Evolutionary conservation across 495 filamentous ascomycete species (phyloP).

Genomic region (Aspergillus hancockii): DNA sequence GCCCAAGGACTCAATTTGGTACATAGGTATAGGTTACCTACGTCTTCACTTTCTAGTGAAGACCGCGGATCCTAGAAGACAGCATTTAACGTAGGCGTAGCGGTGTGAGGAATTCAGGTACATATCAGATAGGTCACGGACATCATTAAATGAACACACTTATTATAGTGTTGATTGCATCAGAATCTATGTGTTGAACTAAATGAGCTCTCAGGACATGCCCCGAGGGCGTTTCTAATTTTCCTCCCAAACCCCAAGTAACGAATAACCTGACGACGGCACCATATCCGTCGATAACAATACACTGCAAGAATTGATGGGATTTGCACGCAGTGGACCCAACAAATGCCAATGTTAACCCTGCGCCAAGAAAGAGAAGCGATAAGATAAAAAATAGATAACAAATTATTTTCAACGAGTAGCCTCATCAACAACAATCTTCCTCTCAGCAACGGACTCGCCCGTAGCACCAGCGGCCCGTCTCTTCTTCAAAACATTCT

Average conservation of each 20-base stretch:
- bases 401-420: conserved; percentile 25
- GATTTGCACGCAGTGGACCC: neutral
- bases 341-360: conserved; percentile 15
- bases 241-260: conserved; percentile 4
- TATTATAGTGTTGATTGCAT: conserved; percentile 8
- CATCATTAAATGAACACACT: conserved; percentile 5
- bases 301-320: conserved; percentile 10
- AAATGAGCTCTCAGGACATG: conserved; percentile 1
- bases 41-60: neutral
- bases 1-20: neutral
- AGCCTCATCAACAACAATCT: conserved; percentile 29
- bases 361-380: conserved; percentile 15
- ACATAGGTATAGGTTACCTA: neutral
- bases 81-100: conserved; percentile 1
- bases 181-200: conserved; percentile 15
- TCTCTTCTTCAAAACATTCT: conserved; percentile 94
- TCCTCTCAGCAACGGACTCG: conserved; percentile 23
- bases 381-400: neutral
- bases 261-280: conserved; percentile 3
- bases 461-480: conserved; percentile 44
- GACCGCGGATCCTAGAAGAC: neutral
- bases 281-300: neutral
- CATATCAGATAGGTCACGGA: neutral
- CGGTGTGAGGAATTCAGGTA: neutral
- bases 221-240: neutral